These are phyloP conservation scores for Penicillium verrucosum DNA, from an alignment of 2,329 filamentous ascomycete species.

Conservation along the genomic window DNA sequence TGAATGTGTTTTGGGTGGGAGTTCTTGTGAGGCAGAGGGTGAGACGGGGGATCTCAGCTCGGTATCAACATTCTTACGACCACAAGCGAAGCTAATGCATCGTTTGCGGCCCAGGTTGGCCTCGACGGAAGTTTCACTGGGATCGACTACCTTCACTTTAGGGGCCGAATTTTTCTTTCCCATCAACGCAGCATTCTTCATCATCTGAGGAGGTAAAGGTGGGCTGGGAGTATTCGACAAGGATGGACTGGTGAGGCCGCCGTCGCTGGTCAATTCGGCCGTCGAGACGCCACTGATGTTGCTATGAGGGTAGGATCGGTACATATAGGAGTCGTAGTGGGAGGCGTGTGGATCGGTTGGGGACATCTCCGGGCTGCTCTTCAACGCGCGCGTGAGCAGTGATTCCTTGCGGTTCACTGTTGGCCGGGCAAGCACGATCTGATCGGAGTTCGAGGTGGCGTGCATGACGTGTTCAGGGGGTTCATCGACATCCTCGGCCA, in stretches of 20 bases:
- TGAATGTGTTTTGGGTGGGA: constrained; percentile 23
- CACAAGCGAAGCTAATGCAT: constrained; percentile 90
- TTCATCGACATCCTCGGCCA: constrained; percentile 76
- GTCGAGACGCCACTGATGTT: constrained; percentile 78
- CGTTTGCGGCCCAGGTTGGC: constrained; percentile 71
- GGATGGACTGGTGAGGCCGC: constrained; percentile 84
- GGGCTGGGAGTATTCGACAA: constrained; percentile 85
- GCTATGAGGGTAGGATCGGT: constrained; percentile 60
- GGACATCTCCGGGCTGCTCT: constrained; percentile 58
- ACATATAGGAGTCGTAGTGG: constrained; percentile 54
- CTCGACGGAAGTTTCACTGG: constrained; percentile 57
- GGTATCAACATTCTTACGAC: constrained; percentile 55
- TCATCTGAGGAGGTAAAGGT: constrained; percentile 56
- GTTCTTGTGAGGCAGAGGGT: constrained; percentile 22
- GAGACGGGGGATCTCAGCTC: constrained; percentile 26
- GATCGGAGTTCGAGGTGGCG: constrained; percentile 30
- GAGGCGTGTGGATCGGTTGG: constrained; percentile 32
- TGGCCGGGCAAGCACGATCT: constrained; percentile 42
- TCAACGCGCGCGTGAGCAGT: constrained; percentile 80
- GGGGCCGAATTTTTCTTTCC: constrained; percentile 16
- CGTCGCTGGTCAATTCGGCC: constrained; percentile 91
- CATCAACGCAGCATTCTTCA: constrained; percentile 21
- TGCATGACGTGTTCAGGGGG: constrained; percentile 63
- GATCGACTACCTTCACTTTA: constrained; percentile 35
- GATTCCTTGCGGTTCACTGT: constrained; percentile 66